Evolutionary conservation across 129 eudicot species (phyloP), one percentile per base, ranked within the genome.

Genomic region (Artemisia tridentata): DNA sequence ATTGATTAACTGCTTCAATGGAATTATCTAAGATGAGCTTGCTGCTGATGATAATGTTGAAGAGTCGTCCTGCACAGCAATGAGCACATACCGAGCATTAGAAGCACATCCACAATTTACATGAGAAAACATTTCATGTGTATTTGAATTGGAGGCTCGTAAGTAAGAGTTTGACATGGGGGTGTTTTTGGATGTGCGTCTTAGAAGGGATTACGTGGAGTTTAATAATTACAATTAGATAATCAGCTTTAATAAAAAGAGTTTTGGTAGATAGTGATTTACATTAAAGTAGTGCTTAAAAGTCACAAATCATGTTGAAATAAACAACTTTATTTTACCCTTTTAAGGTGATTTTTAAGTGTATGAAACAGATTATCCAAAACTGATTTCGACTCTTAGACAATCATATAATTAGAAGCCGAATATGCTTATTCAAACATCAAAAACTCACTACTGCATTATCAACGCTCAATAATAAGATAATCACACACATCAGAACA

Each of bases 31-130:
- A 23, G 52, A 54, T 23, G 67, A 56, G 31, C 50, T 66, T 14
- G 50, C 41, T 34, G 41, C 7, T 34, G 41, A 34, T 38, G 45
- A 38, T 38, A 1, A 66, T 13, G 61, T 46, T 58, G 60, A 17
- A 45, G 71, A 16, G 7, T 71, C 71, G 11, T 77, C 81, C 81
- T 77, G 75, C 76, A 77, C 55, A 18, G 5, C 63, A 51, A 18
- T 48, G 4, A 51, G 65, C 16, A 43, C 66, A 65, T 8, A 52
- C 6, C 19, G 25, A 20, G 31, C 7, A 47, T 52, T 49, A 72
- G 11, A 25, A 45, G 38, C 53, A 34, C 14, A 55, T 43, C 54
- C 54, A 7, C 45, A 6, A 69, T 11, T 55, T 56, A 38, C 51
- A 38, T 34, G 20, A 55, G 11, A 53, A 67, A 4, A 52, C 50